Base-by-base conservation (phyloP, 805 yeast species). In the Zygosaccharomyces rouxii region DNA sequence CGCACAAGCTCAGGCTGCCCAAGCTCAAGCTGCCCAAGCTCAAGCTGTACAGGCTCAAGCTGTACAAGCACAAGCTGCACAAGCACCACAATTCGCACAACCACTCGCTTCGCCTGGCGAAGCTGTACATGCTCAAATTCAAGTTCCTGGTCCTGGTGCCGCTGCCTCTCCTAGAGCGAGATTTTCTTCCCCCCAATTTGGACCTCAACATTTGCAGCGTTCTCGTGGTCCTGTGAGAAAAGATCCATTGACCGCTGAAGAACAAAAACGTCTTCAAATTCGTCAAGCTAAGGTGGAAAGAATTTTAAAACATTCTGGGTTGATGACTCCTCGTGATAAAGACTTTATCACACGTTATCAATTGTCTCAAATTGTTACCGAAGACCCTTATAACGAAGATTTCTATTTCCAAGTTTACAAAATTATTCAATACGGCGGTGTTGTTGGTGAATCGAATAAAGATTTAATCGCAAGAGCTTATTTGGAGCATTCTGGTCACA, bases 281-380 rank as follows among this genome's bases (percentile, higher is more conserved):
- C 83, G 94, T 71, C 88, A 83, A 55, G 83, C 82, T 51, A 85
- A 86, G 64, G 89, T 85, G 44, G 76, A 81, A 41, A 77, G 84
- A 54, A 86, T 89, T 59, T 76, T 86, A 63, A 82, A 80, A 61
- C 88, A 84, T 71, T 86, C 94, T 25, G 97, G 97, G 54, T 80
- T 94, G 54, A 94, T 94, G 99, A 88, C 89, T 60, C 96, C 96
- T 49, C 86, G 92, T 71, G 99, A 94, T 68, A 90, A 90, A 71
- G 97, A 92, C 70, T 89, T 87, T 63, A 92, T 94, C 43, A 89
- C 97, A 38, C 79, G 97, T 65, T 84, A 90, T 63, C 99, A 94
- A 70, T 77, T 94, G 54, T 89, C 96, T 43, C 97, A 90, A 67
- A 86, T 94, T 69, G 97, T 94, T 43, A 86, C 97, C 9, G 97